These are phyloP conservation scores for Thelephora ganbajun DNA, from an alignment of 768 basidiomycete species.

Conservation along the genomic window DNA sequence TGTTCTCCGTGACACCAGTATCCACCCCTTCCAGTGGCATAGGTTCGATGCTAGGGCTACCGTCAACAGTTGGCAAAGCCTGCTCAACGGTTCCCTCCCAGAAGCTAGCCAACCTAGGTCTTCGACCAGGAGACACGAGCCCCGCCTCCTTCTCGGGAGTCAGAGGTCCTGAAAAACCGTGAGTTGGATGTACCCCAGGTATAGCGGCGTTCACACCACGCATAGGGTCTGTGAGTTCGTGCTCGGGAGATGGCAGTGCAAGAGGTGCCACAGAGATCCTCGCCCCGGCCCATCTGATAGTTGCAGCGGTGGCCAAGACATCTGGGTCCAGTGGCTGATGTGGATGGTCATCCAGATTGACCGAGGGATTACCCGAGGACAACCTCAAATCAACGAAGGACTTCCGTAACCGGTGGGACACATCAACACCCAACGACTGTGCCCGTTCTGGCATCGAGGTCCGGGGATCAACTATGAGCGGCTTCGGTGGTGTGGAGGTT, in stretches of 20 bases:
- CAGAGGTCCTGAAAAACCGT: constrained; percentile 10
- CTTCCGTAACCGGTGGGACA: constrained; percentile 28
- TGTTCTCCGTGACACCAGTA: background rate
- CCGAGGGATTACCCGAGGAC: constrained; percentile 16
- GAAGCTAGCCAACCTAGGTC: constrained; percentile 49
- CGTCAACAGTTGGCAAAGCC: too few relatives aligned
- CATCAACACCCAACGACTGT: constrained; percentile 7
- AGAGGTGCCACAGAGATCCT: constrained; percentile 77
- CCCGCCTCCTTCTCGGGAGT: constrained; percentile 22
- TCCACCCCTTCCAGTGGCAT: background rate
- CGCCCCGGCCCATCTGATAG: constrained; percentile 77
- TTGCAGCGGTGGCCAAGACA: constrained; percentile 56
- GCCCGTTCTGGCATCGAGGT: background rate
- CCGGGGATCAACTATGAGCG: background rate
- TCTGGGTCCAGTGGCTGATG: constrained; percentile 27
- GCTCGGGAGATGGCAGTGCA: constrained; percentile 80
- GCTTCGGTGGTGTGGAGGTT: background rate
- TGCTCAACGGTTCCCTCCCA: constrained; percentile 81
- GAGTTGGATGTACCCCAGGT: constrained; percentile 41
- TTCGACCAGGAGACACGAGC: constrained; percentile 32
- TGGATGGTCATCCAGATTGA: constrained; percentile 8
- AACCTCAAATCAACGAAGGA: constrained; percentile 30
- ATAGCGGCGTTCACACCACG: constrained; percentile 54
- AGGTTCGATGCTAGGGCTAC: background rate
- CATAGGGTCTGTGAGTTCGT: constrained; percentile 86